Evolutionary conservation across 2,329 filamentous ascomycete genomes (phyloP).

Genomic region (Diaporthe longicolla): DNA sequence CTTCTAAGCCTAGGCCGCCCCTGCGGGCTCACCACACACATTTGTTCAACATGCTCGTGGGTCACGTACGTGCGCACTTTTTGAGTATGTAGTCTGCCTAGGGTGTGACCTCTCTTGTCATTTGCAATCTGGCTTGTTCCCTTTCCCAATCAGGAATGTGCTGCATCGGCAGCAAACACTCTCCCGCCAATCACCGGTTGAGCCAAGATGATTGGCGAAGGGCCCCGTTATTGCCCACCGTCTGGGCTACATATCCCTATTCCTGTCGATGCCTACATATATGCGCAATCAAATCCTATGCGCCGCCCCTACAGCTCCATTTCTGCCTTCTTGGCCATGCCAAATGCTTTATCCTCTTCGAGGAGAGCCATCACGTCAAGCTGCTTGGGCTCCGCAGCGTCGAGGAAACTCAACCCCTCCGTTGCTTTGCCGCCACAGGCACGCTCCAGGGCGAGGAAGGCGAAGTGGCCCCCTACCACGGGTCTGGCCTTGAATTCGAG

Average conservation of each 20-base stretch:
- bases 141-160: neutral
- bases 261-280: neutral
- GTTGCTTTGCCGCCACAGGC: conserved; percentile 81
- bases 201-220: neutral
- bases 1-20: neutral
- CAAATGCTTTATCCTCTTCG: conserved; percentile 44
- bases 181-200: neutral
- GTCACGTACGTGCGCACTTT: conserved; percentile 9
- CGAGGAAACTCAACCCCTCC: conserved; percentile 67
- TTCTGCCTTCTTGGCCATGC: conserved; percentile 36
- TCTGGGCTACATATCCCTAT: neutral
- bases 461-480: conserved; percentile 89
- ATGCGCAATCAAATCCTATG: neutral
- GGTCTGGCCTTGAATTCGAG: conserved; percentile 85
- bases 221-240: neutral
- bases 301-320: conserved; percentile 34
- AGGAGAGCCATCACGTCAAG: conserved; percentile 54
- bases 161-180: conserved; percentile 7
- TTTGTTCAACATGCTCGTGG: neutral
- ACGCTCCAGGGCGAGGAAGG: conserved; percentile 84
- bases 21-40: no score
- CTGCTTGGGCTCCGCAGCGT: conserved; percentile 52
- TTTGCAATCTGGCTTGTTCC: conserved; percentile 19
- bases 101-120: conserved; percentile 1
- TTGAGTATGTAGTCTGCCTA: neutral